phyloP scores from a whole-genome alignment of 2,329 filamentous ascomycete genomes.

The Beauveria varroae region DNA sequence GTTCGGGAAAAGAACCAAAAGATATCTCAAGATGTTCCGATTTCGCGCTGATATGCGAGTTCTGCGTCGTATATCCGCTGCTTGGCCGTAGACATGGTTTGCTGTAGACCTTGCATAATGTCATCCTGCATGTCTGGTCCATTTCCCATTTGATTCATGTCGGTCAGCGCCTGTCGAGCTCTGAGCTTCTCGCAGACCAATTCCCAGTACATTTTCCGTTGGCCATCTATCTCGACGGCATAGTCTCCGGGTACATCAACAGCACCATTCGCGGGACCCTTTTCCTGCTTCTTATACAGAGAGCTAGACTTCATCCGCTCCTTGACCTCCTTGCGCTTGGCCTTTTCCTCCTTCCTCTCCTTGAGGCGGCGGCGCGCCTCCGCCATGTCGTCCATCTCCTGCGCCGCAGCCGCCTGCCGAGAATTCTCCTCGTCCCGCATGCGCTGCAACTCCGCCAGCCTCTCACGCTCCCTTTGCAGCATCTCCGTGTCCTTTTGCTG shows the following conservation, averaged over 20 bases:
- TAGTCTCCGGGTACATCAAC: constrained; percentile 30
- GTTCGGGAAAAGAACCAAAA: constrained; percentile 6
- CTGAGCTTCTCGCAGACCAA: constrained; percentile 33
- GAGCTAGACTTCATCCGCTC: constrained; percentile 24
- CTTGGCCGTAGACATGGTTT: constrained; percentile 22
- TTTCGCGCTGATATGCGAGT: constrained; percentile 26
- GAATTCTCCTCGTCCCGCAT: constrained; percentile 29
- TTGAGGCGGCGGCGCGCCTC: constrained; percentile 30
- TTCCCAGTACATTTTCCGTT: constrained; percentile 31
- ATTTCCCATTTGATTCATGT: constrained; percentile 21
- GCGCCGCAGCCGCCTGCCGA: constrained; percentile 28
- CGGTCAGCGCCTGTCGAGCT: constrained; percentile 30
- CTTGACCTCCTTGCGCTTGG: constrained; percentile 28
- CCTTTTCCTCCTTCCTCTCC: constrained; percentile 35
- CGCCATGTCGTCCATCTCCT: constrained; percentile 31
- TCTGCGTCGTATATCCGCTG: constrained; percentile 30
- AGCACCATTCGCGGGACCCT: constrained; percentile 26
- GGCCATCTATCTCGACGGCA: constrained; percentile 21
- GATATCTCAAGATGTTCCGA: constrained; percentile 12
- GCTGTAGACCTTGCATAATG: constrained; percentile 22
- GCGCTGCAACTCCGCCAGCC: constrained; percentile 29
- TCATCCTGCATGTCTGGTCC: constrained; percentile 14
- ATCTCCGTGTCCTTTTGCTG: constrained; percentile 27
- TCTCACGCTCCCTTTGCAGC: constrained; percentile 29
- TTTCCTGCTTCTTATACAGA: constrained; percentile 14